These are phyloP conservation scores for Malassezia arunalokei DNA, from an alignment of 1,284 basidiomycete species.

Conservation along the genomic window DNA sequence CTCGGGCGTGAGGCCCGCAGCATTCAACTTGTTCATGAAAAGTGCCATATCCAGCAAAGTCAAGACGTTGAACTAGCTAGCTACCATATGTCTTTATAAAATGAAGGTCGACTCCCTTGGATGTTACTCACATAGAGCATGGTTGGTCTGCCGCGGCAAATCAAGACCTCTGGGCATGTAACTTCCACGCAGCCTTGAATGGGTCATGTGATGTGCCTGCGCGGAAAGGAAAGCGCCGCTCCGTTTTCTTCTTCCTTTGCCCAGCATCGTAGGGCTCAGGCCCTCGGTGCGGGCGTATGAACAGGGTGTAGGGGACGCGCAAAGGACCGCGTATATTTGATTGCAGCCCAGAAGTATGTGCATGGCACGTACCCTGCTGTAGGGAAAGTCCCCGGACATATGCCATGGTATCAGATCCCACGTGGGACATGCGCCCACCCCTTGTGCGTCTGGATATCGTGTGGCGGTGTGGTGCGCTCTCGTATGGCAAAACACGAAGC, in stretches of 20 bases:
- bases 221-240: too few species aligned
- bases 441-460: neutral
- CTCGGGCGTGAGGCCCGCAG: slow-evolving; percentile 42
- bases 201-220: too few species aligned
- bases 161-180: too few species aligned
- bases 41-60: neutral
- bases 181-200: too few species aligned
- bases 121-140: neutral
- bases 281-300: too few species aligned
- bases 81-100: neutral
- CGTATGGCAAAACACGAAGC: neutral
- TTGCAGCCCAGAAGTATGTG: slow-evolving; percentile 7
- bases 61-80: neutral
- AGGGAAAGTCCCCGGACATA: slow-evolving; percentile 20
- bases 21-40: slow-evolving; percentile 39
- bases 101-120: neutral
- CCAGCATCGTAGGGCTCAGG: too few species aligned
- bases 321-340: slow-evolving; percentile 15
- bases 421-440: neutral
- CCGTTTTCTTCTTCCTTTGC: too few species aligned
- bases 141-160: too few species aligned
- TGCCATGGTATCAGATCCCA: neutral
- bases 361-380: slow-evolving; percentile 8
- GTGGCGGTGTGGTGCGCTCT: neutral
- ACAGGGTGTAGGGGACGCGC: slow-evolving; percentile 7